Evolutionary conservation across 208 protist species (phyloP), one percentile per base, ranked within the genome.

Genomic region (Paratrypanosoma confusum): DNA sequence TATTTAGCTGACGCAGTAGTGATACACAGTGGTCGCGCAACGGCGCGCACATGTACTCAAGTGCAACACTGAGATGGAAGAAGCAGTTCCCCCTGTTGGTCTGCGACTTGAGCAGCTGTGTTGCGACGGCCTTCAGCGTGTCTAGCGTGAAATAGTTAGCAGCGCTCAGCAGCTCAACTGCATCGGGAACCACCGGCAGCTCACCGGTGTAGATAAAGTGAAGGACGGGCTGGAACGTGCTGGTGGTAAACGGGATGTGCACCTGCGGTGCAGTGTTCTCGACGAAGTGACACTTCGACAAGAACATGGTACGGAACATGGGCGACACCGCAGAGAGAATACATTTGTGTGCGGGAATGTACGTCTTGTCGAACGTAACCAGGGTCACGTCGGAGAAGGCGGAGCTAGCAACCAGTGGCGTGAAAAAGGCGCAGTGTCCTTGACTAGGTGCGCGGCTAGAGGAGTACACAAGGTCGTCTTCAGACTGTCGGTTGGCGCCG

Each of bases 221-320:
- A 10, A 34, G n/a, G 11, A n/a, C 29, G n/a, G n/a, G 11, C 10
- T n/a, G 29, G n/a, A 34, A 34, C 29, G 29, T 14, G n/a, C 11
- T 34, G 10, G 29, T n/a, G 10, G 29, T 10, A 34, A 14, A 34
- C 29, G 29, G 29, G 11, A 34, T n/a, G 10, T 10, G 10, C 29
- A 34, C 29, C 29, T 34, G 11, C 11, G 11, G 10, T 10, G 11
- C n/a, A 14, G 10, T 34, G n/a, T 10, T 14, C n/a, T 34, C 29
- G n/a, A 34, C n/a, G 29, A 10, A 34, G 11, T 34, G 29, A 34
- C 20, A 8, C 13, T n/a, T 40, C 7, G 13, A 11, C n/a, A n/a
- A n/a, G 20, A 40, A 40, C 36, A 40, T 40, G 36, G 14, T 16
- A n/a, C 36, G 36, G 20, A 40, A 40, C 8, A 16, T 21, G 8